Evolutionary conservation across 108 stramenopile genomes (phyloP).

Genomic region (Nitzschia palea): DNA sequence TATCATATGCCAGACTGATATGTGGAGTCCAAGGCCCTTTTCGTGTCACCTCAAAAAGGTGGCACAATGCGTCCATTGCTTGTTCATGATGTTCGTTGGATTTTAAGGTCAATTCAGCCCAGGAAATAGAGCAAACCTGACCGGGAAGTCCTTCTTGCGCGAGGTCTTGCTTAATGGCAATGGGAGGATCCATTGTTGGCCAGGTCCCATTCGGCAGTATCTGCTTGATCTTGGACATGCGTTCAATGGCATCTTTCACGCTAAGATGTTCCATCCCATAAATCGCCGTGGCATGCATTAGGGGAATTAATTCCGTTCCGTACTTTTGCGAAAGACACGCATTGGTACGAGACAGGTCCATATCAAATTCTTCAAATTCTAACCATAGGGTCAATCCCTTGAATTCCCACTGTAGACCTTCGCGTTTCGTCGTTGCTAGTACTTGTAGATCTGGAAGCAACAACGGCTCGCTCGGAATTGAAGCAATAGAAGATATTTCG

Average conservation of each 20-base stretch:
- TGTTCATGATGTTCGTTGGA: constrained; percentile 38
- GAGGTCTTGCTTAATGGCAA: constrained; percentile 41
- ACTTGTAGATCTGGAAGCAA: no score
- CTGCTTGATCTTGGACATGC: constrained; percentile 3
- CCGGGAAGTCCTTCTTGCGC: constrained; percentile 40
- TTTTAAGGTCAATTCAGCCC: constrained; percentile 46
- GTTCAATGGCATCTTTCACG: constrained; percentile 29
- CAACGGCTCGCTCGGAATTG: neutral
- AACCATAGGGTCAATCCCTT: constrained; percentile 52
- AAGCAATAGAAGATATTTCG: constrained; percentile 3
- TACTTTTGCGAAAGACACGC: constrained; percentile 27
- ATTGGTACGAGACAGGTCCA: constrained; percentile 36
- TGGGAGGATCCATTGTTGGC: constrained; percentile 37
- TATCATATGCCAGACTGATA: constrained; percentile 50
- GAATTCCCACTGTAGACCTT: constrained; percentile 51
- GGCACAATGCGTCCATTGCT: constrained; percentile 37
- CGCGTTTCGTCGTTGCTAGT: no score
- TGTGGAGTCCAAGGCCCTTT: constrained; percentile 53
- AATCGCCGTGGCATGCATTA: constrained; percentile 46
- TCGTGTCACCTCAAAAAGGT: constrained; percentile 28
- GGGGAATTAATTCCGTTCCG: constrained; percentile 41
- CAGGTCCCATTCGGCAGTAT: constrained; percentile 26
- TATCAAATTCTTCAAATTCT: constrained; percentile 48
- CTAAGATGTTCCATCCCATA: constrained; percentile 50
- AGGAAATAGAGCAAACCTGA: constrained; percentile 49